Evolutionary conservation across 371 early-diverging fungal genomes (phyloP).

Genomic region (Fennellomyces sp.): DNA sequence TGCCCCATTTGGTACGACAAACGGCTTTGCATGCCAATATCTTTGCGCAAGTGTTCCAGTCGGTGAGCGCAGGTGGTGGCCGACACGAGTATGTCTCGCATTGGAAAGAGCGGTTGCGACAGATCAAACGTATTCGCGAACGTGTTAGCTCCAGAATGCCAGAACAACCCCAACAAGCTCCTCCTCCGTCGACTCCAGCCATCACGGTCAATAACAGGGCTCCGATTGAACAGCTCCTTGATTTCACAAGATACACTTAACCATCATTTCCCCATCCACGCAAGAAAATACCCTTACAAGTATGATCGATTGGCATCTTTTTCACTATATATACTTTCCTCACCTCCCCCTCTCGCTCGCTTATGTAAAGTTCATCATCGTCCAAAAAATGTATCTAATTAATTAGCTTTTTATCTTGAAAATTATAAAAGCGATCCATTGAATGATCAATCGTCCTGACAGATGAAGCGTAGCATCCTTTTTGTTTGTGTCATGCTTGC

Average conservation of each 20-base stretch:
- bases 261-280: no score
- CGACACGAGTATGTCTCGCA: slow-evolving; percentile 78
- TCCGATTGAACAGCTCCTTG: slow-evolving; percentile 54
- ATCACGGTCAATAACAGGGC: slow-evolving; percentile 23
- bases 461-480: no score
- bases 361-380: no score
- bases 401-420: no score
- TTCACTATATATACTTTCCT: no score
- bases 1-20: slow-evolving; percentile 84
- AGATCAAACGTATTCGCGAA: slow-evolving; percentile 81
- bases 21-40: slow-evolving; percentile 89
- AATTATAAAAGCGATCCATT: no score
- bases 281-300: no score
- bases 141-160: slow-evolving; percentile 8
- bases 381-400: no score
- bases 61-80: slow-evolving; percentile 39
- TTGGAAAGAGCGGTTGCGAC: slow-evolving; percentile 84
- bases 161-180: slow-evolving; percentile 6
- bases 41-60: slow-evolving; percentile 84
- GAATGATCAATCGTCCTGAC: no score
- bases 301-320: no score
- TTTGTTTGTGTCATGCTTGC: no score
- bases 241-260: slow-evolving; percentile 66
- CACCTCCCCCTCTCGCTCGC: no score
- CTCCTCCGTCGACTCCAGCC: slow-evolving; percentile 1